Evolutionary conservation across 1,284 basidiomycete species (phyloP).

Genomic region (Golubevia pallescens): DNA sequence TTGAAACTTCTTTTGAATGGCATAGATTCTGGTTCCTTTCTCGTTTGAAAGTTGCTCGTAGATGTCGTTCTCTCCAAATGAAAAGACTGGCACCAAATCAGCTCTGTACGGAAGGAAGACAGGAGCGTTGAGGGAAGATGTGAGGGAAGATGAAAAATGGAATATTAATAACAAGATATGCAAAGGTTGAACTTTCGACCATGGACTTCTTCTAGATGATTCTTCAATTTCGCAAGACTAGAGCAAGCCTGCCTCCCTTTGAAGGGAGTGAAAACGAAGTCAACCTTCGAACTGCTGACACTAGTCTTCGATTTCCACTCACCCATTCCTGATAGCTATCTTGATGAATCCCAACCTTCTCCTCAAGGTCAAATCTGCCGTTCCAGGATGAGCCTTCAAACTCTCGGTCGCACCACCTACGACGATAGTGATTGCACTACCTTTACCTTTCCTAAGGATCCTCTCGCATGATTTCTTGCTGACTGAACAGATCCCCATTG

Average conservation of each 20-base stretch:
- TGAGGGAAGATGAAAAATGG: background rate
- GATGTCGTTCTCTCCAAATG: conserved; percentile 99
- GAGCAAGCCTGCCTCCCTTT: conserved; percentile 1
- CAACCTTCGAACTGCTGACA: conserved; percentile 1
- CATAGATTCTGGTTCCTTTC: conserved; percentile 85
- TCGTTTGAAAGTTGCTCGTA: conserved; percentile 95
- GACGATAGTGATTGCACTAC: conserved; percentile 84
- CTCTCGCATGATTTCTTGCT: conserved; percentile 87
- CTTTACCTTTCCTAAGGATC: conserved; percentile 72
- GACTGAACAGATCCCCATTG: conserved; percentile 86
- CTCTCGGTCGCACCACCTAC: conserved; percentile 96
- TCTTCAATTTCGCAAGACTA: background rate
- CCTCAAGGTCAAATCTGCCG: conserved; percentile 87
- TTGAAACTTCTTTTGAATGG: conserved; percentile 87
- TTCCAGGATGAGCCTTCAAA: conserved; percentile 89
- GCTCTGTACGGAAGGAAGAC: conserved; percentile 69
- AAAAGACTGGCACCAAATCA: conserved; percentile 90
- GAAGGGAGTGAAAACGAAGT: conserved; percentile 1
- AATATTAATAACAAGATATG: conserved; percentile 1
- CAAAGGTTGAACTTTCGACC: background rate
- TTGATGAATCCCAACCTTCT: conserved; percentile 87
- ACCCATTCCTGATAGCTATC: conserved; percentile 91
- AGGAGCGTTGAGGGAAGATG: conserved; percentile 15
- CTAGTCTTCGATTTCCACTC: conserved; percentile 29
- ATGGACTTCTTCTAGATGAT: conserved; percentile 8